Conservation (phyloP, 108 stramenopile genomes). For the Epipyxis sp. region DNA sequence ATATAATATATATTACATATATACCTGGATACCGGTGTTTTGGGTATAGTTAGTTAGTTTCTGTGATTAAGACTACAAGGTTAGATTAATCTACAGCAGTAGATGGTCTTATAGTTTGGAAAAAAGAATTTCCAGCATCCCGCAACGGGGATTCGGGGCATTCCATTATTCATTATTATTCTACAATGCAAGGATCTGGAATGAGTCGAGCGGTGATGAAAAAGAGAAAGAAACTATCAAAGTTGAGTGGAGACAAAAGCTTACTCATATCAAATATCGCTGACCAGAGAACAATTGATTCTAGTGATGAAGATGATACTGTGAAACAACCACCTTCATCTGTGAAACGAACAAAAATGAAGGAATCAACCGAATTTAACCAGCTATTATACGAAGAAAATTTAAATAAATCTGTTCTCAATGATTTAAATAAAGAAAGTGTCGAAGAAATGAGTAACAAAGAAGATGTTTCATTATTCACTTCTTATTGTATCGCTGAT, state of each 20-base stretch:
- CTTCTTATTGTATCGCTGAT: neutral
- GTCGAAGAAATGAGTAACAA: neutral
- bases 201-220: neutral
- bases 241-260: neutral
- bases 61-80: too few species aligned
- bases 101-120: too few species aligned
- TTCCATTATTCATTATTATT: too few species aligned
- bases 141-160: too few species aligned
- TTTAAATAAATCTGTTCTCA: neutral
- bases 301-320: neutral
- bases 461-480: neutral
- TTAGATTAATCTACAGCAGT: too few species aligned
- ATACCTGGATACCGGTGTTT: too few species aligned
- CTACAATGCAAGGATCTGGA: too few species aligned
- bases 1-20: too few species aligned
- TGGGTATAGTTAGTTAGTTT: too few species aligned
- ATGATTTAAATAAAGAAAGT: neutral
- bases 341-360: neutral
- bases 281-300: neutral
- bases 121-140: too few species aligned
- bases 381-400: neutral
- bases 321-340: neutral
- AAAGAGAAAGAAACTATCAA: conserved; percentile 3
- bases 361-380: neutral
- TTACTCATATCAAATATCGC: neutral